Percentiles rank a stretch among this genome's conserved stretches.
phyloP scores from a whole-genome alignment of 495 filamentous ascomycete species.

The Tuber brumale region DNA sequence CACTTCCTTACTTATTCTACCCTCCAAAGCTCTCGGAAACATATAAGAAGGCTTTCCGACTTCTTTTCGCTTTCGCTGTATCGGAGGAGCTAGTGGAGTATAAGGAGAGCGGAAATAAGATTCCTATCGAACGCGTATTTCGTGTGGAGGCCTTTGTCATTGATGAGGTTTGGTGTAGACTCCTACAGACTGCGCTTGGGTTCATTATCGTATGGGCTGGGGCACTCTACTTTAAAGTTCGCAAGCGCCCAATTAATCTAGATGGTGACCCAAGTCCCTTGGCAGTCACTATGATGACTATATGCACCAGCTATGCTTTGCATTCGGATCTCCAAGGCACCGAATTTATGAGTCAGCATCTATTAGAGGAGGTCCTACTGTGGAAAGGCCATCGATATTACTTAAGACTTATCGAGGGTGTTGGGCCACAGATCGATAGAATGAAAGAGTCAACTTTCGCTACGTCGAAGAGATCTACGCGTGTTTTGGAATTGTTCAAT shows the following conservation, averaged over 20 bases:
- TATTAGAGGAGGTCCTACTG: neutral
- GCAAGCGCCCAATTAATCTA: neutral
- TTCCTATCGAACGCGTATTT: neutral
- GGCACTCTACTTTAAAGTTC: neutral
- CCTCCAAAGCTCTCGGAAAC: neutral
- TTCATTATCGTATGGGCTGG: neutral
- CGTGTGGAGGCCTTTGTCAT: neutral
- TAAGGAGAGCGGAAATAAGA: neutral
- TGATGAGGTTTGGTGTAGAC: neutral
- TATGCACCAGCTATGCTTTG: neutral
- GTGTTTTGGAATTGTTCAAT: neutral
- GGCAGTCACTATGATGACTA: conserved; percentile 1
- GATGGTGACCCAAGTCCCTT: conserved; percentile 9
- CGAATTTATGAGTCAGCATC: neutral
- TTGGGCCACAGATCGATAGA: neutral
- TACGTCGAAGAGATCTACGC: neutral
- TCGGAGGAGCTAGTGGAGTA: neutral
- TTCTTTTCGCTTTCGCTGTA: conserved; percentile 6
- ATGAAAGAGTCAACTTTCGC: neutral
- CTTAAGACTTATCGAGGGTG: neutral
- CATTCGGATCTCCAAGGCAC: neutral
- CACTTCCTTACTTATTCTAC: neutral
- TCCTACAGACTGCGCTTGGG: neutral
- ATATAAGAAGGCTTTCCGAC: neutral
- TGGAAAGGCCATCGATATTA: neutral